Evolutionary conservation across 345 rosid genomes (phyloP), one percentile per base, ranked within the genome.

Genomic region (Brassica juncea): DNA sequence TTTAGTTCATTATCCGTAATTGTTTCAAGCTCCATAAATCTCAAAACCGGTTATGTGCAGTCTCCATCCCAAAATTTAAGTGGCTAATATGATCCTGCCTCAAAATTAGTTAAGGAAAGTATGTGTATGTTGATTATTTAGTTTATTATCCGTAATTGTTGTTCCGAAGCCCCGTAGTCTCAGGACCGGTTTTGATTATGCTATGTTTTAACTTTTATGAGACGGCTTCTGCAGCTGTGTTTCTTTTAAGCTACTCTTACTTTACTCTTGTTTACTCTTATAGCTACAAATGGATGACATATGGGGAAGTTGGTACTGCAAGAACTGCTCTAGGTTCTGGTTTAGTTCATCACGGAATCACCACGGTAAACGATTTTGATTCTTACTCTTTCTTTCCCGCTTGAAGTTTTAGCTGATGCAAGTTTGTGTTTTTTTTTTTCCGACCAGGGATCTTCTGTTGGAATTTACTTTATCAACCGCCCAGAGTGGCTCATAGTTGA

Each of bases 401-500:
- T 49, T 70, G 31, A 80, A 32, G n/a, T 16, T 35, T 74, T 21
- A 35, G 75, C 75, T 68, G 65, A 54, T 39, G 5, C 37, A 5
- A 14, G 42, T 70, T 28, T 71, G 4, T 66, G 0, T 61, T 5
- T 82, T 80, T 30, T 49, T n/a, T 0, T 35, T 66, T 70, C 2
- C 2, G 77, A 57, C 34, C 82, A 95, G 99, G 98, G 94, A 74
- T 86, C 99, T 78, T 78, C 78, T 69, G 70, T 95, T 86, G 99
- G 99, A 73, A 70, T 93, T 54, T 95, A 95, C 84, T 95, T 95
- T 77, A 88, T 93, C 82, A 95, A 95, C 78, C 90, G 97, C 62
- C 97, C 98, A n/a, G 98, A 95, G 82, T 95, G 99, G 99, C 79
- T 91, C 25, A 86, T 95, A 39, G 90, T 88, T 82, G 99, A 95